Evolutionary conservation across 2,329 filamentous ascomycete genomes (phyloP), one percentile per base, ranked within the genome.

Genomic region (Fusarium transvaalense): DNA sequence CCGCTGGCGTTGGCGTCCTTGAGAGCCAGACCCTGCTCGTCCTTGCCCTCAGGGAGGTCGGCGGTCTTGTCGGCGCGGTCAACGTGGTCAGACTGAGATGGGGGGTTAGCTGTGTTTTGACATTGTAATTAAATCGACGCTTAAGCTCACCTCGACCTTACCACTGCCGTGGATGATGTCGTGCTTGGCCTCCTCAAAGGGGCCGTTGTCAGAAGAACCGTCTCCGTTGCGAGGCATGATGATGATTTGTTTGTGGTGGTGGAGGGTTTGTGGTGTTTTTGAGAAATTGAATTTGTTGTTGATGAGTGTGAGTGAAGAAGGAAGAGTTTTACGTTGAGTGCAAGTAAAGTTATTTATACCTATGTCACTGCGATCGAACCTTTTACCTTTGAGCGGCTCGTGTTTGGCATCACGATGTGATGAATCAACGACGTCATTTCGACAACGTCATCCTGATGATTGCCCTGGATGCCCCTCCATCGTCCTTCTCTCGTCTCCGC

Each of bases 221-320:
- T 82, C 81, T 82, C 83, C 83, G 63, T 82, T 76, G 74, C 83
- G 82, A 81, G 84, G 83, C 84, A 85, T 86, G 61, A 57, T 82
- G 74, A 53, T 65, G 27, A 27, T 23, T 54, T 56, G 39, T 39
- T 52, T 48, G 39, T 47, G 29, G 38, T 54, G 42, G 39, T 54
- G 48, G 38, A 41, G 23, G 38, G 47, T 41, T 41, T 53, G 43
- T 27, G 23, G 17, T 57, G 32, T 31, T 56, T 60, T 42, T 27
- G 15, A 52, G 17, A 48, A 34, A 43, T n/a, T 55, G 51, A 29
- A 10, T 19, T n/a, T 31, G 31, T 45, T 32, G 23, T 35, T 56
- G 63, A 43, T 62, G 55, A 39, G 47, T 39, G 42, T 35, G 31
- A 38, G 29, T 61, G 46, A 61, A 56, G 50, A 59, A 48, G 10